Conservation (phyloP, 768 basidiomycete genomes). For the Boletus edulis region DNA sequence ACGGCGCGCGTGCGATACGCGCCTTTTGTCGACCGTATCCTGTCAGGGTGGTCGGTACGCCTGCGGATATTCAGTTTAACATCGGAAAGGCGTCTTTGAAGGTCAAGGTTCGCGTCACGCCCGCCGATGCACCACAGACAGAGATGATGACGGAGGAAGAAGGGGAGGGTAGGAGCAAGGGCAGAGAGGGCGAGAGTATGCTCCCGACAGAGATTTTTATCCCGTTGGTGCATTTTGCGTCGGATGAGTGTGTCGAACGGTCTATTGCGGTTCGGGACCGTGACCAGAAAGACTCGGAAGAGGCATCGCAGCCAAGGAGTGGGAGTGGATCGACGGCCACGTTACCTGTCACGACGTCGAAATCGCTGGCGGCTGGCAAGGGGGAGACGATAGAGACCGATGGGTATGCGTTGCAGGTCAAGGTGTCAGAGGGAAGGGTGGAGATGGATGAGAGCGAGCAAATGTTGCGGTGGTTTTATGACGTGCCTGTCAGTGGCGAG, state of each 20-base stretch:
- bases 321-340: constrained; percentile 15
- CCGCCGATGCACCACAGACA: constrained; percentile 47
- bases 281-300: not conserved
- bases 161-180: not conserved
- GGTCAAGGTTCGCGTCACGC: constrained; percentile 59
- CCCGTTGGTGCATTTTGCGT: constrained; percentile 86
- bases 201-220: constrained; percentile 88
- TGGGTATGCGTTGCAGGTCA: constrained; percentile 41
- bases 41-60: constrained; percentile 65
- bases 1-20: constrained; percentile 80
- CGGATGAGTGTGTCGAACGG: constrained; percentile 32
- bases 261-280: constrained; percentile 5
- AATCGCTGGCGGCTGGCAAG: not conserved
- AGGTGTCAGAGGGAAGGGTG: constrained; percentile 46
- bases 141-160: not conserved
- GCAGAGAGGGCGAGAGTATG: constrained; percentile 25
- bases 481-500: constrained; percentile 27
- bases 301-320: not conserved
- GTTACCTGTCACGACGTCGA: constrained; percentile 3
- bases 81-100: constrained; percentile 67
- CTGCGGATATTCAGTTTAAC: constrained; percentile 71
- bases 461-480: constrained; percentile 51
- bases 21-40: constrained; percentile 90
- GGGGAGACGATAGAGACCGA: constrained; percentile 15
- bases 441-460: constrained; percentile 49